Percentiles rank a stretch among this genome's conserved stretches.
Evolutionary conservation across 1,284 basidiomycete genomes (phyloP).

Genomic region (Tremellales sp.): DNA sequence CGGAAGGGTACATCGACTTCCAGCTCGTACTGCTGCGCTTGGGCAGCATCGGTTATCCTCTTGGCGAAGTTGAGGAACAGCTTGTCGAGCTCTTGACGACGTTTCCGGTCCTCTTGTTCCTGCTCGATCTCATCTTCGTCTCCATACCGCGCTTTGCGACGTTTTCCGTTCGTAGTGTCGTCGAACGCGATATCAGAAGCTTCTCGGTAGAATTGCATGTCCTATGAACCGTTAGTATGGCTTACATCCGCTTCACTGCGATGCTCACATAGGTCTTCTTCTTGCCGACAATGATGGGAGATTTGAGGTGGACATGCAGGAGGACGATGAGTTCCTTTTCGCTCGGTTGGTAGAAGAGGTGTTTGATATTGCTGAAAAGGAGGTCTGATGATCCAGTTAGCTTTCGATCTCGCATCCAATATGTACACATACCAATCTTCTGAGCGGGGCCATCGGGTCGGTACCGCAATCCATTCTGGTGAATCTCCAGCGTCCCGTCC

Average conservation of each 20-base stretch:
- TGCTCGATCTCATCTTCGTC: conserved; percentile 99
- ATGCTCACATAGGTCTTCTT: conserved; percentile 79
- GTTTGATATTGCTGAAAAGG: conserved; percentile 96
- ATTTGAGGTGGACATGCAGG: conserved; percentile 87
- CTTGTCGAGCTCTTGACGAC: conserved; percentile 84
- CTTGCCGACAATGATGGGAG: conserved; percentile 98
- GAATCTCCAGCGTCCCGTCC: conserved; percentile 95
- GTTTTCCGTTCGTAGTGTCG: conserved; percentile 92
- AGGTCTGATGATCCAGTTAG: conserved; percentile 56
- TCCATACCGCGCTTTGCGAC: conserved; percentile 93
- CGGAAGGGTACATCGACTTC: conserved; percentile 97
- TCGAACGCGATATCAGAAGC: conserved; percentile 97
- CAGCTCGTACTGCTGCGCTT: conserved; percentile 63
- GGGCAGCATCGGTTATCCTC: conserved; percentile 82
- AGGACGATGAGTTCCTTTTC: conserved; percentile 95
- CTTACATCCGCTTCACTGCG: too few species aligned
- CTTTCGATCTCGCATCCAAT: neutral
- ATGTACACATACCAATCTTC: conserved; percentile 67
- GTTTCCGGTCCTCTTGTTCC: conserved; percentile 93
- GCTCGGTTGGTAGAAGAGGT: conserved; percentile 98
- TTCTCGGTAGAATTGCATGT: conserved; percentile 98
- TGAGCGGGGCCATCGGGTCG: conserved; percentile 72
- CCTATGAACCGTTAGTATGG: conserved; percentile 52
- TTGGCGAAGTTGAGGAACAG: conserved; percentile 94
- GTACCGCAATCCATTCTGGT: conserved; percentile 93